Conservation (phyloP, 441 rosid species). For the Erodium moschatum region DNA sequence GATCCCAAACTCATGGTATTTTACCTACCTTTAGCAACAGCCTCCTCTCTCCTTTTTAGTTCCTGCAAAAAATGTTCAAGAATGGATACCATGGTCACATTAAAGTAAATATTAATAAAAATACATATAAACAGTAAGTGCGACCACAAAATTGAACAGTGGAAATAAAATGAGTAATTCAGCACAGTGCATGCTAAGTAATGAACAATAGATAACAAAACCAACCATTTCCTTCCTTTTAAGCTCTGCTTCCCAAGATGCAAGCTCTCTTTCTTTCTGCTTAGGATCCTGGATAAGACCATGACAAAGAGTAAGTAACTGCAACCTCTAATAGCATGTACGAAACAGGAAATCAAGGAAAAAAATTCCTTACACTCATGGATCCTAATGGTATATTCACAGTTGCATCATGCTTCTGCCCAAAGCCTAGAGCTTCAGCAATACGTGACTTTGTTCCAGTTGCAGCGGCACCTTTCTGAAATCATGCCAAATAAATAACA, state of each 20-base stretch:
- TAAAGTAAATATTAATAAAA: neutral
- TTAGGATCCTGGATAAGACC: slow-evolving; percentile 50
- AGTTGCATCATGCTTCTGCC: slow-evolving; percentile 60
- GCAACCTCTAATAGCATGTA: slow-evolving; percentile 5
- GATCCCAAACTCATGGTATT: slow-evolving; percentile 6
- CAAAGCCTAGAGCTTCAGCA: slow-evolving; percentile 49
- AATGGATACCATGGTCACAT: neutral
- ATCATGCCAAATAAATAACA: neutral
- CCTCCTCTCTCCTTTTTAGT: slow-evolving; percentile 77
- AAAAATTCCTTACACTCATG: slow-evolving; percentile 43
- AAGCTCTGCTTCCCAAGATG: slow-evolving; percentile 82
- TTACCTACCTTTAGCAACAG: slow-evolving; percentile 49
- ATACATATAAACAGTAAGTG: neutral
- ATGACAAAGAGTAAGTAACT: slow-evolving; percentile 12
- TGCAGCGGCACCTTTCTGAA: slow-evolving; percentile 45
- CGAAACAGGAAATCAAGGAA: neutral
- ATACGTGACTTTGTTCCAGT: slow-evolving; percentile 42
- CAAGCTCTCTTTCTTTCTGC: slow-evolving; percentile 64
- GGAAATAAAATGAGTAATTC: neutral
- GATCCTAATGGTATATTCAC: slow-evolving; percentile 79
- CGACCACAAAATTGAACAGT: neutral
- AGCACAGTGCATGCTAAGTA: slow-evolving; percentile 5
- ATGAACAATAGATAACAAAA: slow-evolving; percentile 11
- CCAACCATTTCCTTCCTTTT: slow-evolving; percentile 72
- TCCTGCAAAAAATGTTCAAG: slow-evolving; percentile 39